Evolutionary conservation across 306 rosid species (phyloP).

Genomic region (Quercus ilex): DNA sequence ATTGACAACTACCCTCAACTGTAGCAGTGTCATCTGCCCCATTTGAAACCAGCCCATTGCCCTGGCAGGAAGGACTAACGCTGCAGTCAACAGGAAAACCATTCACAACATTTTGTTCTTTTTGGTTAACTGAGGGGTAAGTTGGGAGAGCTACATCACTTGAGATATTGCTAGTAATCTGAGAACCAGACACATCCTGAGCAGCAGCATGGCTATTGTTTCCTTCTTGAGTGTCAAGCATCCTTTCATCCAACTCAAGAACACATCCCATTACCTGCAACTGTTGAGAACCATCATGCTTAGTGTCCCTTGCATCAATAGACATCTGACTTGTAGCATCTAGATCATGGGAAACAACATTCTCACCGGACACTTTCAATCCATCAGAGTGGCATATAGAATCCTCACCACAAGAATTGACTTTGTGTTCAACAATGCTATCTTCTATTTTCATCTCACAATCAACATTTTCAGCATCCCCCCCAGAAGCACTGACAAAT

Average conservation of each 20-base stretch:
- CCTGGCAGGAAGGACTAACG: slow-evolving; percentile 1
- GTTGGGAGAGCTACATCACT: slow-evolving; percentile 23
- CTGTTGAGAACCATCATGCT: slow-evolving; percentile 14
- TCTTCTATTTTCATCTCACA: slow-evolving; percentile 20
- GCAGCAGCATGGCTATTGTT: slow-evolving; percentile 15
- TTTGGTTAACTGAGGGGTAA: slow-evolving; percentile 2
- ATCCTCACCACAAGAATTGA: slow-evolving; percentile 22
- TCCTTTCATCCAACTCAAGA: slow-evolving; percentile 8
- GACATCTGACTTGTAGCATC: slow-evolving; percentile 13
- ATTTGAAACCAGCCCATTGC: slow-evolving; percentile 19
- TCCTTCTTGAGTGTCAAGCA: slow-evolving; percentile 19
- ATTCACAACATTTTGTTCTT: slow-evolving; percentile 17
- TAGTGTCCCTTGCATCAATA: slow-evolving; percentile 1
- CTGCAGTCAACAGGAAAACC: slow-evolving; percentile 22
- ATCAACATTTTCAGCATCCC: slow-evolving; percentile 24
- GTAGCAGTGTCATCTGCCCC: slow-evolving; percentile 16
- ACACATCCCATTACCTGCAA: not conserved
- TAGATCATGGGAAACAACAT: slow-evolving; percentile 10
- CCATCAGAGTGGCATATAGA: slow-evolving; percentile 18
- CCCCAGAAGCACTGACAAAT: slow-evolving; percentile 15
- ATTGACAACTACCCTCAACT: not conserved
- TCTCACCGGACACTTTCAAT: slow-evolving; percentile 24
- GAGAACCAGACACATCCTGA: slow-evolving; percentile 22
- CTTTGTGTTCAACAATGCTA: slow-evolving; percentile 3
- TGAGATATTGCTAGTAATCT: slow-evolving; percentile 19